Conservation (phyloP, 768 basidiomycete genomes). For the Boletus rufocinnamomeus region DNA sequence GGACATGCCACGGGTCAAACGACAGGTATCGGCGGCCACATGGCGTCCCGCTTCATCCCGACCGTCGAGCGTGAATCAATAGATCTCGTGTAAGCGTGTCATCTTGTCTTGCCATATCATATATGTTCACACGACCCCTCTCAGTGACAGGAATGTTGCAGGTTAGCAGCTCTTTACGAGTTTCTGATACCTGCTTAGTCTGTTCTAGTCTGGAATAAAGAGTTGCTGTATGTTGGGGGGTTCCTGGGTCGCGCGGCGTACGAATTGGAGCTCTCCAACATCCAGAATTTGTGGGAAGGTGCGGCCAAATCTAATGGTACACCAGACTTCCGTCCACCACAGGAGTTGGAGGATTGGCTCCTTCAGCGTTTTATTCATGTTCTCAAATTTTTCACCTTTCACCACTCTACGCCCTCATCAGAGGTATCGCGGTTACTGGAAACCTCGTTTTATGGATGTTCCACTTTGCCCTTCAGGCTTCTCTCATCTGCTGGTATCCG, state of each 20-base stretch:
- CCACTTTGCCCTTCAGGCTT: constrained; percentile 8
- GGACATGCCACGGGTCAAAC: constrained; percentile 18
- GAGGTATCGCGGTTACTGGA: constrained; percentile 75
- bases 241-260: constrained; percentile 13
- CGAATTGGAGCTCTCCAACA: constrained; percentile 15
- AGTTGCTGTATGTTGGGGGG: constrained; percentile 38
- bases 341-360: constrained; percentile 52
- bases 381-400: constrained; percentile 88
- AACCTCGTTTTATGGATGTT: constrained; percentile 52
- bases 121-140: neutral
- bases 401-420: constrained; percentile 81
- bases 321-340: constrained; percentile 34
- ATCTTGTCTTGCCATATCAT: neutral
- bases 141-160: constrained; percentile 14
- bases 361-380: constrained; percentile 70
- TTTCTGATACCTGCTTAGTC: neutral
- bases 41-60: constrained; percentile 19
- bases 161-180: neutral
- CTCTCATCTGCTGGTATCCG: constrained; percentile 12
- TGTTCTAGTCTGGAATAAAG: constrained; percentile 80
- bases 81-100: constrained; percentile 13
- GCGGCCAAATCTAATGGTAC: constrained; percentile 33
- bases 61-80: constrained; percentile 22
- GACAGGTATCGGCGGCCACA: constrained; percentile 20
- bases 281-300: constrained; percentile 54